Evolutionary conservation across 2,329 filamentous ascomycete genomes (phyloP).

Genomic region (Capronia coronata): DNA sequence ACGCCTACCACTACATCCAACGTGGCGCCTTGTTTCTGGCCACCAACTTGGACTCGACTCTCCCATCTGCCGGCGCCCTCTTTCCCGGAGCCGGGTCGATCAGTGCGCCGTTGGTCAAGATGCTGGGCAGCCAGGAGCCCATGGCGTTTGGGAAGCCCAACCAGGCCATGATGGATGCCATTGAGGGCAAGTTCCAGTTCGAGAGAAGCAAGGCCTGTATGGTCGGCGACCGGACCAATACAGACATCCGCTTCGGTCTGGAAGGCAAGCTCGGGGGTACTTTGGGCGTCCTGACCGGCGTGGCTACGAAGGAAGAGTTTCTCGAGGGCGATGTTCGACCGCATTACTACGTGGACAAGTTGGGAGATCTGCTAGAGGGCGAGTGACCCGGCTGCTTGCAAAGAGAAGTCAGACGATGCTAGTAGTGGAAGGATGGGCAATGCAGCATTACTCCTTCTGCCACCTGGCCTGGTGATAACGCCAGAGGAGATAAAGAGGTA

Average conservation of each 20-base stretch:
- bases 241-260: conserved; percentile 91
- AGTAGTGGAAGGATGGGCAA: neutral
- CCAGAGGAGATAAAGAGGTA: neutral
- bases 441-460: neutral
- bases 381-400: neutral
- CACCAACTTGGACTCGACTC: conserved; percentile 85
- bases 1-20: conserved; percentile 78
- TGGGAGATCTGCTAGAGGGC: conserved; percentile 62
- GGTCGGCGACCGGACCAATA: conserved; percentile 89
- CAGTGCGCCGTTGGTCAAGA: conserved; percentile 68
- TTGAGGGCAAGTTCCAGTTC: conserved; percentile 91
- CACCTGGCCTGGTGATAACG: neutral
- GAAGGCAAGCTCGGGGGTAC: conserved; percentile 88
- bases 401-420: neutral
- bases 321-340: conserved; percentile 70
- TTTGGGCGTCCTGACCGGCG: conserved; percentile 82
- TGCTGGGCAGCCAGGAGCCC: conserved; percentile 58
- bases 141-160: conserved; percentile 85
- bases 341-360: conserved; percentile 72
- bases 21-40: conserved; percentile 78
- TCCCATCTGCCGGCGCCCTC: conserved; percentile 72
- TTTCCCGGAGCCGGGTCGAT: conserved; percentile 89
- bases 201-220: conserved; percentile 83
- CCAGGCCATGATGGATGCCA: conserved; percentile 98
- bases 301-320: conserved; percentile 73